A percentile compares a stretch with the other conserved stretches of the same genome.
Evolutionary conservation across 768 basidiomycete genomes (phyloP).

Genomic region (Pholiota microspora): DNA sequence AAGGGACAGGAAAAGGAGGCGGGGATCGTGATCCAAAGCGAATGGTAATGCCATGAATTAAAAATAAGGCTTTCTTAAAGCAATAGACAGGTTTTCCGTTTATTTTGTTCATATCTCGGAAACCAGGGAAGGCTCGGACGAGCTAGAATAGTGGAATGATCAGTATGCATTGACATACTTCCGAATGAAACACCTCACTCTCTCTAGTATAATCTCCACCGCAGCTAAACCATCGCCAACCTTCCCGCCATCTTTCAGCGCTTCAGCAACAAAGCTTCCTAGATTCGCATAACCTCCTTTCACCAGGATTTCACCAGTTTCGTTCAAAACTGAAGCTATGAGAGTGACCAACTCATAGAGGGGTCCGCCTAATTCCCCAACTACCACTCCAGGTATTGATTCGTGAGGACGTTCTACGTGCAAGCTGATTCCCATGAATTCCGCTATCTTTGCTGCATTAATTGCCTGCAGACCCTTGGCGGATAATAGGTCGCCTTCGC

Average conservation of each 20-base stretch:
- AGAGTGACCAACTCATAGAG: conserved; percentile 71
- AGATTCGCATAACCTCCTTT: conserved; percentile 63
- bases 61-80: conserved; percentile 88
- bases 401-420: conserved; percentile 73
- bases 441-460: conserved; percentile 57
- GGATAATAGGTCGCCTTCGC: conserved; percentile 59
- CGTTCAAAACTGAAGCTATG: conserved; percentile 59
- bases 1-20: conserved; percentile 60
- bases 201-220: conserved; percentile 61
- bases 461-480: conserved; percentile 64
- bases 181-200: conserved; percentile 39
- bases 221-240: conserved; percentile 12
- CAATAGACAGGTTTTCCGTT: conserved; percentile 72
- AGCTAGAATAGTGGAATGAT: conserved; percentile 42
- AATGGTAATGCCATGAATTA: conserved; percentile 64
- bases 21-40: conserved; percentile 61
- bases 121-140: conserved; percentile 75
- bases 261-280: conserved; percentile 71
- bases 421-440: conserved; percentile 67
- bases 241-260: conserved; percentile 54
- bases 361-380: conserved; percentile 77
- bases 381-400: conserved; percentile 60
- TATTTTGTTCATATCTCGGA: conserved; percentile 73
- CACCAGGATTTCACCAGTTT: conserved; percentile 69
- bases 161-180: background rate